phyloP scores from a whole-genome alignment of 208 protist species.

The Wallacemonas sp. region DNA sequence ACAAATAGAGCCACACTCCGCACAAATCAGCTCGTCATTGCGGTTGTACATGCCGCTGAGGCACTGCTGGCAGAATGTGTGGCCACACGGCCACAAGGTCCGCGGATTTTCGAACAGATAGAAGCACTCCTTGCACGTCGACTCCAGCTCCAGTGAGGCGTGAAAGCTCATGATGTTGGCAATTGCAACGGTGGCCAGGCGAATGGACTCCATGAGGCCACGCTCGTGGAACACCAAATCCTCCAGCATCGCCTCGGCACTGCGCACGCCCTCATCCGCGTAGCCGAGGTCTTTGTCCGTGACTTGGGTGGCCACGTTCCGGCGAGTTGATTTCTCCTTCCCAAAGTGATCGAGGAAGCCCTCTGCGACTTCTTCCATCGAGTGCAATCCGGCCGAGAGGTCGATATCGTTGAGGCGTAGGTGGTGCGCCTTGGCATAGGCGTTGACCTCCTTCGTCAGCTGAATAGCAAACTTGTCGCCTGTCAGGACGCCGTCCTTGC shows the following conservation, averaged over 20 bases:
- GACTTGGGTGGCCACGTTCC: slow-evolving; percentile 65
- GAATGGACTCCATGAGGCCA: slow-evolving; percentile 53
- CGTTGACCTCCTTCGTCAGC: slow-evolving; percentile 71
- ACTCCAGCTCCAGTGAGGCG: slow-evolving; percentile 82
- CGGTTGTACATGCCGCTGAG: slow-evolving; percentile 75
- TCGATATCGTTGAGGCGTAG: slow-evolving; percentile 24
- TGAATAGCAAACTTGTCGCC: slow-evolving; percentile 67
- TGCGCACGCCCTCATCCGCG: slow-evolving; percentile 55
- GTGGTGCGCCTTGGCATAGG: slow-evolving; percentile 52
- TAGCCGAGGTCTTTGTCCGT: slow-evolving; percentile 74
- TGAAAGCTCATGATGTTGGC: slow-evolving; percentile 86
- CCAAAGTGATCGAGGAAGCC: slow-evolving; percentile 70
- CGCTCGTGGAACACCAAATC: slow-evolving; percentile 73
- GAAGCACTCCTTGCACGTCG: slow-evolving; percentile 87
- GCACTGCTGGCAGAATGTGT: slow-evolving; percentile 85
- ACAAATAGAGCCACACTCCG: slow-evolving; percentile 80
- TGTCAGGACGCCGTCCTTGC: slow-evolving; percentile 23
- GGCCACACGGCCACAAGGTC: slow-evolving; percentile 88
- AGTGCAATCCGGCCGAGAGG: slow-evolving; percentile 4
- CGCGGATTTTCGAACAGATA: slow-evolving; percentile 80
- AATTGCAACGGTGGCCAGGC: slow-evolving; percentile 59
- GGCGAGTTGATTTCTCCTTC: slow-evolving; percentile 23
- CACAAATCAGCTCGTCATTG: slow-evolving; percentile 79
- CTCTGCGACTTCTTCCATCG: slow-evolving; percentile 27
- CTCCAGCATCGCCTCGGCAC: slow-evolving; percentile 63